Percentiles rank a stretch among this genome's conserved stretches.
phyloP scores from a whole-genome alignment of 495 filamentous ascomycete genomes.

The Baudoinia panamericana region DNA sequence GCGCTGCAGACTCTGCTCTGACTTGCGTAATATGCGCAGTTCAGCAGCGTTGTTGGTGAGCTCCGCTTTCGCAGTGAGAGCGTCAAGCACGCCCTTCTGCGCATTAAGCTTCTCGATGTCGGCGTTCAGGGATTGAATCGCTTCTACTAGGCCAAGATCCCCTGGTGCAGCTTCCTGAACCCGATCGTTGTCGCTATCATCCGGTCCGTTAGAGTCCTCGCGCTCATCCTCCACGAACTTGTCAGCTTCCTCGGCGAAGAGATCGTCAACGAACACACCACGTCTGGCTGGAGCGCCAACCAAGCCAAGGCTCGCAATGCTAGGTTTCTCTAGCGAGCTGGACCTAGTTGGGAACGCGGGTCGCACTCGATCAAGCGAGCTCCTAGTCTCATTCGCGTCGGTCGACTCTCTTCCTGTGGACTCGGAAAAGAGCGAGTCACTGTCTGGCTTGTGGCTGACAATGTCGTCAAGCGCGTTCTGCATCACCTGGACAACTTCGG shows the following conservation, averaged over 20 bases:
- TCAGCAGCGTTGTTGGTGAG: slow-evolving; percentile 93
- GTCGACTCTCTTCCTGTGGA: slow-evolving; percentile 32
- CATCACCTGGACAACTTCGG: slow-evolving; percentile 73
- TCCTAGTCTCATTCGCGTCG: slow-evolving; percentile 35
- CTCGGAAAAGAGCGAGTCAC: slow-evolving; percentile 38
- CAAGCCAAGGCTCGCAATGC: slow-evolving; percentile 78
- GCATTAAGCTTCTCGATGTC: slow-evolving; percentile 82
- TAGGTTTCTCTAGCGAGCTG: slow-evolving; percentile 53
- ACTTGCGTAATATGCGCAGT: slow-evolving; percentile 82
- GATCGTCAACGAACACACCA: slow-evolving; percentile 83
- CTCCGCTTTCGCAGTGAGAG: slow-evolving; percentile 84
- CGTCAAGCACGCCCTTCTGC: slow-evolving; percentile 85
- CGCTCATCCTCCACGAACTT: slow-evolving; percentile 76
- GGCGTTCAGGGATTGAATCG: slow-evolving; percentile 66
- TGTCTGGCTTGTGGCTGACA: slow-evolving; percentile 58
- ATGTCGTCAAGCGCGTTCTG: slow-evolving; percentile 91
- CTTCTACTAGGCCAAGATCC: slow-evolving; percentile 85
- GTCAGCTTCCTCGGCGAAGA: slow-evolving; percentile 84
- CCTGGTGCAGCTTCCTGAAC: slow-evolving; percentile 93
- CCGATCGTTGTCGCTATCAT: slow-evolving; percentile 50
- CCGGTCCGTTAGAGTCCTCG: slow-evolving; percentile 48
- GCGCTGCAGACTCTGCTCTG: slow-evolving; percentile 78
- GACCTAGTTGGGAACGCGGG: slow-evolving; percentile 10
- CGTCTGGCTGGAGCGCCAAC: slow-evolving; percentile 66
- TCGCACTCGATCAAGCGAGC: slow-evolving; percentile 27